Base-by-base conservation (phyloP, 805 yeast species). In the Ogataea haglerorum region DNA sequence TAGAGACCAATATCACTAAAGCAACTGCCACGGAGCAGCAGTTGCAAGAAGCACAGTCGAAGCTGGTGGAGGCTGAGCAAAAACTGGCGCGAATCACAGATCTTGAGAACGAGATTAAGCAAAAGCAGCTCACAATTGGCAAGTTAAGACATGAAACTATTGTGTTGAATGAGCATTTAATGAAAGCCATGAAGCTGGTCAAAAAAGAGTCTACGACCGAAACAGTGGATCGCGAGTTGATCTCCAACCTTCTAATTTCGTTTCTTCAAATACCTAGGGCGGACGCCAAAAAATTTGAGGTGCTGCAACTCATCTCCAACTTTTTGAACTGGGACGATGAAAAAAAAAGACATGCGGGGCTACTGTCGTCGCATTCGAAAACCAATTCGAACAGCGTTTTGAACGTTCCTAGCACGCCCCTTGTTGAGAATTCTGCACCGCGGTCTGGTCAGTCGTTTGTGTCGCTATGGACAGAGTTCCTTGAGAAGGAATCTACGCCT, bases 101-200 rank as follows among this genome's bases (percentile, higher is more conserved):
- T 53, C 68, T 70, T 37, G 85, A 73, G 56, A 66, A 60, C 38
- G 89, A 72, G 57, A 68, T 73, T 32, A 80, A 69, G 67, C 89
- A 73, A 46, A 89, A 87, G 61, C 87, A 81, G 43, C 66, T 90
- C 24, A 75, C 81, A 36, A 78, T 93, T 37, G 98, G 98, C 2
- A 93, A 91, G 58, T 72, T 93, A 36, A 77, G 97, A 38, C 98
- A 91, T 60, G 99, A 93, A 61, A 91, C 95, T 2, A 91, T 93
- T 8, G 86, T 87, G 18, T 67, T 91, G 43, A 93, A 93, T 60
- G 99, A 93, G 58, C 98, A 93, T 64, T 67, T 93, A 40, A 89
- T 96, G n/a, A 91, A 93, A 56, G 95, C 98, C 1, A 66, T 91
- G 46, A 78, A 87, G 18, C 70, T 91, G 73, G 75, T 93, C 44